Evolutionary conservation across 106 monocot species (phyloP).

Genomic region (Acorus gramineus): DNA sequence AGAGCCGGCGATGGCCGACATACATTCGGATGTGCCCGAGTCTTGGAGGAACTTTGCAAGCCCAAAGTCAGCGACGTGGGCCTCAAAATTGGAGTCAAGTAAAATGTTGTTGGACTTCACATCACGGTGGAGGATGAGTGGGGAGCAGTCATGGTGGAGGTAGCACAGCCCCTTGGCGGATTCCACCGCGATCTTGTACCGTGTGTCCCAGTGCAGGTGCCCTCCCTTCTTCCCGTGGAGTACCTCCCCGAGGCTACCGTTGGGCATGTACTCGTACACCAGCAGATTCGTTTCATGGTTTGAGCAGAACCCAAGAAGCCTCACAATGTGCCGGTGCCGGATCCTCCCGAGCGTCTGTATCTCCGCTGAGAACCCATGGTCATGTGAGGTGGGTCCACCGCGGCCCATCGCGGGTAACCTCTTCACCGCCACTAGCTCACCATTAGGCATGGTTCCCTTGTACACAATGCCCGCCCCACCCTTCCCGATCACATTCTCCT

Average conservation of each 20-base stretch:
- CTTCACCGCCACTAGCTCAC: constrained; percentile 68
- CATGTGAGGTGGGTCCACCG: constrained; percentile 34
- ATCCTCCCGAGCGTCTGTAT: constrained; percentile 82
- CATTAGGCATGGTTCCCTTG: constrained; percentile 57
- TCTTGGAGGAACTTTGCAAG: constrained; percentile 81
- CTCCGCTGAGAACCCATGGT: constrained; percentile 85
- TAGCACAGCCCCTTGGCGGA: constrained; percentile 87
- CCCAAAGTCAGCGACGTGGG: constrained; percentile 69
- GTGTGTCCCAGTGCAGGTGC: constrained; percentile 64
- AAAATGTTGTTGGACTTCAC: constrained; percentile 93
- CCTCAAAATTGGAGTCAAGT: constrained; percentile 59
- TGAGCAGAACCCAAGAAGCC: constrained; percentile 72
- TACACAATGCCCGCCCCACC: constrained; percentile 82
- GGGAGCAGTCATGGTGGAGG: constrained; percentile 91
- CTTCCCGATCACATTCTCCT: constrained; percentile 83
- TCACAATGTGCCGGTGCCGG: constrained; percentile 80
- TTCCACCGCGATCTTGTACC: constrained; percentile 76
- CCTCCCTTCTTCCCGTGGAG: constrained; percentile 80
- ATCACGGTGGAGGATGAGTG: constrained; percentile 73
- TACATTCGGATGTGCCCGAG: constrained; percentile 79
- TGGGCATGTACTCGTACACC: constrained; percentile 91
- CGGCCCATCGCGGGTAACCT: constrained; percentile 56
- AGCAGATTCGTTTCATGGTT: constrained; percentile 74
- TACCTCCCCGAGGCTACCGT: constrained; percentile 83
- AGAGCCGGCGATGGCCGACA: constrained; percentile 95